A percentile compares a stretch with the other conserved stretches of the same genome.
Evolutionary conservation across 2,329 filamentous ascomycete species (phyloP).

Genomic region (Dryadomyces sulphureus): DNA sequence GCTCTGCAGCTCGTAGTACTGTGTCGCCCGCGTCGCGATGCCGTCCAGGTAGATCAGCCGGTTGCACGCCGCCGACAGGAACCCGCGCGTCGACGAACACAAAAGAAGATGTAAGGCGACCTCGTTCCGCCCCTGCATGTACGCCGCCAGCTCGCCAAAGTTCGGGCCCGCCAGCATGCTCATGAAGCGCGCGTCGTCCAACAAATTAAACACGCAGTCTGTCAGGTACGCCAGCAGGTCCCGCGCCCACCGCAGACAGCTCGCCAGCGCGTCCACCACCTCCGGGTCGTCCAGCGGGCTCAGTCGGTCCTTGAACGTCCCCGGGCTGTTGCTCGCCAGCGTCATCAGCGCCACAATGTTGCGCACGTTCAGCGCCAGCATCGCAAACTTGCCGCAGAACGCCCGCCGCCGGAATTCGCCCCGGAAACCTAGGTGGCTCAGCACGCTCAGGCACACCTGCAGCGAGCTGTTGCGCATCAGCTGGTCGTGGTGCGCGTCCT

Average conservation of each 20-base stretch:
- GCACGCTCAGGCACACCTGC: slow-evolving; percentile 62
- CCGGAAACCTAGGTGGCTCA: slow-evolving; percentile 62
- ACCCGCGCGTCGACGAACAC: slow-evolving; percentile 58
- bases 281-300: slow-evolving; percentile 57
- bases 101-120: slow-evolving; percentile 50
- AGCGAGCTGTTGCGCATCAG: slow-evolving; percentile 60
- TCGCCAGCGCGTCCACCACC: slow-evolving; percentile 55
- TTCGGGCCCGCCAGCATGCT: slow-evolving; percentile 31
- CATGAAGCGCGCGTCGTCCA: slow-evolving; percentile 36
- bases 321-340: slow-evolving; percentile 43
- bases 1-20: slow-evolving; percentile 30
- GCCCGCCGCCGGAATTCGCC: slow-evolving; percentile 46
- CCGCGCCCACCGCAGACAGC: slow-evolving; percentile 65
- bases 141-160: slow-evolving; percentile 32
- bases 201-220: slow-evolving; percentile 42
- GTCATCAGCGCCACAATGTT: slow-evolving; percentile 54
- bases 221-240: slow-evolving; percentile 51
- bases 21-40: slow-evolving; percentile 31
- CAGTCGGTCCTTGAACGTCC: slow-evolving; percentile 37
- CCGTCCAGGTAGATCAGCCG: slow-evolving; percentile 43
- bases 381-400: slow-evolving; percentile 60
- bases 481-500: slow-evolving; percentile 56
- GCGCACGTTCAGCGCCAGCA: slow-evolving; percentile 59
- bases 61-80: slow-evolving; percentile 54
- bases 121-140: slow-evolving; percentile 39